Evolutionary conservation across 306 rosid genomes (phyloP), one percentile per base, ranked within the genome.

Genomic region (Dryas drummondii): DNA sequence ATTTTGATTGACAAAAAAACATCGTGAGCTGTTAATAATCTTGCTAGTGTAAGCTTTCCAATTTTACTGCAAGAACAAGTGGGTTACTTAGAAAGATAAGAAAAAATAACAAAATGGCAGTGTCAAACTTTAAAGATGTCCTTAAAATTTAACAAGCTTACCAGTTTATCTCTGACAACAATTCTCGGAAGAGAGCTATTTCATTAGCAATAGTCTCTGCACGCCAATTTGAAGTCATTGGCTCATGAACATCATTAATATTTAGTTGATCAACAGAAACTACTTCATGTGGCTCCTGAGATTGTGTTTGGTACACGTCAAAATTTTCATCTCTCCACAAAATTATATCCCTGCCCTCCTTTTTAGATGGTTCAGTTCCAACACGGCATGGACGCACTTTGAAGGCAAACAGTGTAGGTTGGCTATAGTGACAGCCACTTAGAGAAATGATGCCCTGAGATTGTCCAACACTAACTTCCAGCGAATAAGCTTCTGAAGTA

Each of bases 21-120:
- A 81, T 86, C 93, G 80, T 82, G 86, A 73, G 97, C 97, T 66
- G 78, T 85, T 84, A 94, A 76, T 85, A 94, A 83, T 85, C 98
- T 90, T 61, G 99, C 96, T 68, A 92, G 92, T 42, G 89, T 85
- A 72, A 92, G 99, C 86, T 86, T 94, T 76, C 97, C 97, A 68
- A 94, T 87, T 86, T 94, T 94, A 83, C 98, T 94, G 63, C 85
- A 83, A 68, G 9, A 71, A 32, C 54, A 56, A 37, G 81, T 60
- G 58, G 5, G 71, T 49, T 68, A 26, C 37, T 15, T 66, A 62
- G 27, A 9, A 16, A 74, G 46, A 58, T 68, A 68, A 59, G 15
- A 9, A 52, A 16, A 75, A 74, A 68, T 14, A 45, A 76, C 74
- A 56, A 60, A 53, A 46, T n/a, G 56, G 55, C 42, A 50, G 72